Percentiles rank a stretch among this genome's conserved stretches.
phyloP scores from a whole-genome alignment of 352 stramenopile genomes.

The Aphanomyces euteiches region DNA sequence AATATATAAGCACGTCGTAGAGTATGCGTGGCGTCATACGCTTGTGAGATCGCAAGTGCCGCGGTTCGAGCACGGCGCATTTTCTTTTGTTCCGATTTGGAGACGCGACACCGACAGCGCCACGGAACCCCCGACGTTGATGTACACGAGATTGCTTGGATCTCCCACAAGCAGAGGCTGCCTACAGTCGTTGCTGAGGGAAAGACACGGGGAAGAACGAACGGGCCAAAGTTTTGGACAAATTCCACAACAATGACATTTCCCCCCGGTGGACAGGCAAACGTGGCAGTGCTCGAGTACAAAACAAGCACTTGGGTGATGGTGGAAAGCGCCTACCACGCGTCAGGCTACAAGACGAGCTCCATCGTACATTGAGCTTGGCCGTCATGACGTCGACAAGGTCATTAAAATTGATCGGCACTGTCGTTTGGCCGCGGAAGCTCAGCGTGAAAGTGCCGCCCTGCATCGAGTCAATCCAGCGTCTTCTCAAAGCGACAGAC shows the following conservation, averaged over 20 bases:
- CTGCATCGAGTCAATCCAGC: constrained; percentile 31
- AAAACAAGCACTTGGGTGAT: constrained; percentile 52
- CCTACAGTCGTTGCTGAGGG: constrained; percentile 27
- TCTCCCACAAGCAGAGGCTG: constrained; percentile 76
- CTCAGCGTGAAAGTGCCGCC: constrained; percentile 66
- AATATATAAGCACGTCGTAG: neutral
- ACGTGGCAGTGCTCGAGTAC: constrained; percentile 53
- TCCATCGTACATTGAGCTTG: constrained; percentile 57
- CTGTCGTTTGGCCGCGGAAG: constrained; percentile 59
- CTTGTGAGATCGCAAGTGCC: constrained; percentile 60
- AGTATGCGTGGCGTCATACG: constrained; percentile 13
- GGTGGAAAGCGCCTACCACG: constrained; percentile 49
- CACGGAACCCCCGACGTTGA: constrained; percentile 46
- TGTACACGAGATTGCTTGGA: constrained; percentile 49
- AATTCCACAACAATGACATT: constrained; percentile 76
- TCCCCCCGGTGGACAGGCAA: constrained; percentile 58
- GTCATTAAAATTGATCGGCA: constrained; percentile 58
- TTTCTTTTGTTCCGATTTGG: constrained; percentile 88
- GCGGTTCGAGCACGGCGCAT: constrained; percentile 74
- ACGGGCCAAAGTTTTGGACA: constrained; percentile 70
- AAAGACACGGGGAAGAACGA: constrained; percentile 20
- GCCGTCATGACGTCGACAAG: constrained; percentile 52
- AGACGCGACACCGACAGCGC: constrained; percentile 49
- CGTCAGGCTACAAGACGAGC: neutral
- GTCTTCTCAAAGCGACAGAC: constrained; percentile 34